Evolutionary conservation across 805 yeast genomes (phyloP).

Genomic region (Millerozyma miso): DNA sequence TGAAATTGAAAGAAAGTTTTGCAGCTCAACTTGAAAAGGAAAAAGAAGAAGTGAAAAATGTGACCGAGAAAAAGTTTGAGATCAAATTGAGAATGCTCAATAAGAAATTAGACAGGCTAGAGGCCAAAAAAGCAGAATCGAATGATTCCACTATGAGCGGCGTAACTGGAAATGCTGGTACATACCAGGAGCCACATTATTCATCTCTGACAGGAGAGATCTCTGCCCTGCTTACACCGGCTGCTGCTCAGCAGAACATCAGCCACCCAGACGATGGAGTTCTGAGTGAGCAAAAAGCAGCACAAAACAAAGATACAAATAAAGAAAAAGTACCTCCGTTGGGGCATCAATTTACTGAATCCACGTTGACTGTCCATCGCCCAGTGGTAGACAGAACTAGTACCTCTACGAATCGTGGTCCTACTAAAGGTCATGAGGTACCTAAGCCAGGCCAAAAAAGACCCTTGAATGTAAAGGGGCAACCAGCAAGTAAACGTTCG

Average conservation of each 20-base stretch:
- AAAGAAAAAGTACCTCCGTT: slow-evolving; percentile 3
- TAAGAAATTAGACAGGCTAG: slow-evolving; percentile 50
- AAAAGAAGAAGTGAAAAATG: slow-evolving; percentile 41
- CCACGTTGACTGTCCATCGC: slow-evolving; percentile 28
- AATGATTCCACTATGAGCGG: neutral
- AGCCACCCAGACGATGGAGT: neutral
- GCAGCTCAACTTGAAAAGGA: slow-evolving; percentile 16
- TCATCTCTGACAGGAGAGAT: neutral
- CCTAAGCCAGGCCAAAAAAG: slow-evolving; percentile 12
- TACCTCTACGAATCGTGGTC: slow-evolving; percentile 3
- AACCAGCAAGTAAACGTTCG: slow-evolving; percentile 13
- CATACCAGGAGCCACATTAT: neutral
- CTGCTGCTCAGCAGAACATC: neutral
- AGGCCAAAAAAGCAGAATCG: slow-evolving; percentile 24
- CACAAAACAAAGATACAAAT: neutral
- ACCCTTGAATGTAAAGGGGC: slow-evolving; percentile 8
- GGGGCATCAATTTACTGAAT: slow-evolving; percentile 23
- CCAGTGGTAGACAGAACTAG: slow-evolving; percentile 18
- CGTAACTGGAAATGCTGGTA: neutral
- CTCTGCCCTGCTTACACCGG: neutral
- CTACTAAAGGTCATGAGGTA: neutral
- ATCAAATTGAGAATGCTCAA: slow-evolving; percentile 54
- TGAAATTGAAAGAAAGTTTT: slow-evolving; percentile 18
- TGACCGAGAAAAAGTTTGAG: slow-evolving; percentile 54
- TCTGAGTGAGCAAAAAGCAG: neutral